Percentiles rank a stretch among this genome's conserved stretches.
Evolutionary conservation across 495 filamentous ascomycete genomes (phyloP).

Genomic region (Jackrogersella minutella): DNA sequence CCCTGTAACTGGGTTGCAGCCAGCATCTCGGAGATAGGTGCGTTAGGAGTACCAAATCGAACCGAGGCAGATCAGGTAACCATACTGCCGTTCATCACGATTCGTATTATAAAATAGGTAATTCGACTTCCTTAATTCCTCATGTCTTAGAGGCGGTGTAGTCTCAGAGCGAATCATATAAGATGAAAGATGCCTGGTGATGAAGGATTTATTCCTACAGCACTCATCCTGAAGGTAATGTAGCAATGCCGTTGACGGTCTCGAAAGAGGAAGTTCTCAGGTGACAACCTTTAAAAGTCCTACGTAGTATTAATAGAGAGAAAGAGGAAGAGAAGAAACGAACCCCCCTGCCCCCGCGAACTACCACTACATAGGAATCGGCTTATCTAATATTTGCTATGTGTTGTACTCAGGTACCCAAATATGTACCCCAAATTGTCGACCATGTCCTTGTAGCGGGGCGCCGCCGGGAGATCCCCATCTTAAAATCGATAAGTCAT

Average conservation of each 20-base stretch:
- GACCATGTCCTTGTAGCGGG: not conserved
- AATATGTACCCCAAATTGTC: not conserved
- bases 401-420: too few relatives aligned
- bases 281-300: too few relatives aligned
- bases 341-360: too few relatives aligned
- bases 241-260: not conserved
- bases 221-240: not conserved
- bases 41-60: too few relatives aligned
- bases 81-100: not conserved
- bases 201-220: slow-evolving; percentile 11
- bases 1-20: too few relatives aligned
- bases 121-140: not conserved
- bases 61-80: not conserved
- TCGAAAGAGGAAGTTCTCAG: slow-evolving; percentile 26
- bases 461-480: not conserved
- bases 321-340: too few relatives aligned
- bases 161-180: not conserved
- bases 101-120: not conserved
- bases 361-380: too few relatives aligned
- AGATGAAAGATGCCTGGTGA: not conserved
- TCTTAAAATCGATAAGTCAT: slow-evolving; percentile 10
- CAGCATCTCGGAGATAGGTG: too few relatives aligned
- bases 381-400: too few relatives aligned
- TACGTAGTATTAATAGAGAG: too few relatives aligned
- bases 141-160: not conserved